Evolutionary conservation across 75 land plant species (phyloP).

Genomic region (Sequoiadendron giganteum): DNA sequence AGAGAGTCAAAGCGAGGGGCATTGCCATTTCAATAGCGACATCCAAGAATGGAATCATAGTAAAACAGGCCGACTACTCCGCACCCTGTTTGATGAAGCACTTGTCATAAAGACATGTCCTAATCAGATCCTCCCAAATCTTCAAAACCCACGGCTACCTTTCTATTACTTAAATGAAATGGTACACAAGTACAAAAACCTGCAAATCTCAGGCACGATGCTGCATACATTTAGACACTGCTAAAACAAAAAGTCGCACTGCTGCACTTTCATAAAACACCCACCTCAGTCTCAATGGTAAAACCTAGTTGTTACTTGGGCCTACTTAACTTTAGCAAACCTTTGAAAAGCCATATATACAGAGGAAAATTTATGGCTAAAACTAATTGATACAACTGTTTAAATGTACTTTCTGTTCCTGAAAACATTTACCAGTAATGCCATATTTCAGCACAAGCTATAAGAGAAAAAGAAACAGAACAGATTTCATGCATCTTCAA

Average conservation of each 20-base stretch:
- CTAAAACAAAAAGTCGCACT: neutral
- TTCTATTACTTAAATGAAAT: too few relatives aligned
- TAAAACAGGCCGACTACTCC: too few relatives aligned
- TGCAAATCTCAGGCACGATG: neutral
- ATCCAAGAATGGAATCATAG: too few relatives aligned
- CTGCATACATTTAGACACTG: neutral
- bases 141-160: too few relatives aligned
- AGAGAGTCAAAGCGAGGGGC: too few relatives aligned
- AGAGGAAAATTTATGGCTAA: neutral
- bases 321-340: neutral
- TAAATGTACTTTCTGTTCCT: neutral
- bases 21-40: too few relatives aligned
- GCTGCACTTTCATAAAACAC: neutral
- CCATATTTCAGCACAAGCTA: neutral
- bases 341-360: neutral
- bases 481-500: neutral
- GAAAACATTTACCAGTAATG: neutral
- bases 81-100: too few relatives aligned
- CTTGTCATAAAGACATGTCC: too few relatives aligned
- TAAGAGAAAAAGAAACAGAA: neutral
- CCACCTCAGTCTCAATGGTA: neutral
- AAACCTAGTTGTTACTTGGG: neutral
- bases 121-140: too few relatives aligned
- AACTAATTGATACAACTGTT: too few relatives aligned
- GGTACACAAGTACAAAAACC: neutral